A percentile compares a stretch with the other conserved stretches of the same genome.
These are phyloP conservation scores for Fraxinus pennsylvanica DNA, from an alignment of 257 asterid genomes.

Conservation along the genomic window DNA sequence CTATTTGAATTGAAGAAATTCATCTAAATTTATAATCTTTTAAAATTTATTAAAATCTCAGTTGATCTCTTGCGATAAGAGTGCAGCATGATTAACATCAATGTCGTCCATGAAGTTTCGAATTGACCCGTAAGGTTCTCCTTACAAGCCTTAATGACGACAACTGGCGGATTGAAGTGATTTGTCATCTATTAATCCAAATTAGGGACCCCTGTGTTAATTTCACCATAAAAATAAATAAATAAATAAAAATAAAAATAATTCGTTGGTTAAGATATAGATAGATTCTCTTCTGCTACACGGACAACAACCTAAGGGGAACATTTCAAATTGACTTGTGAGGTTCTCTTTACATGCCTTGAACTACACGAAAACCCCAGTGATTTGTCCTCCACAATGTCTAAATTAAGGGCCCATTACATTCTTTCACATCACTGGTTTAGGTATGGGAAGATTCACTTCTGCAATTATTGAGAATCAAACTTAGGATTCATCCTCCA, in stretches of 20 bases:
- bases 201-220: too few relatives aligned
- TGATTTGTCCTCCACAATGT: background rate
- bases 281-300: too few relatives aligned
- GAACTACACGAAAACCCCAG: constrained; percentile 18
- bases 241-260: too few relatives aligned
- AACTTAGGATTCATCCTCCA: background rate
- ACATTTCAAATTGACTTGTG: constrained; percentile 28
- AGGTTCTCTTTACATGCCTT: constrained; percentile 28
- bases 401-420: background rate
- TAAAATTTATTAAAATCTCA: background rate
- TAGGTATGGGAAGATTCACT: background rate
- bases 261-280: background rate
- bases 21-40: too few relatives aligned
- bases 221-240: background rate
- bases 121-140: background rate
- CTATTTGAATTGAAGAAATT: too few relatives aligned
- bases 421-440: background rate
- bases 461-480: background rate
- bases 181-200: background rate
- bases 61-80: background rate
- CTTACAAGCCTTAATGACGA: background rate
- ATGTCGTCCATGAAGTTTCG: background rate
- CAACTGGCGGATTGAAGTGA: background rate
- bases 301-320: background rate
- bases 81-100: background rate